These are phyloP conservation scores for Botryosphaeria agaves DNA, from an alignment of 2,329 filamentous ascomycete species.

Conservation along the genomic window DNA sequence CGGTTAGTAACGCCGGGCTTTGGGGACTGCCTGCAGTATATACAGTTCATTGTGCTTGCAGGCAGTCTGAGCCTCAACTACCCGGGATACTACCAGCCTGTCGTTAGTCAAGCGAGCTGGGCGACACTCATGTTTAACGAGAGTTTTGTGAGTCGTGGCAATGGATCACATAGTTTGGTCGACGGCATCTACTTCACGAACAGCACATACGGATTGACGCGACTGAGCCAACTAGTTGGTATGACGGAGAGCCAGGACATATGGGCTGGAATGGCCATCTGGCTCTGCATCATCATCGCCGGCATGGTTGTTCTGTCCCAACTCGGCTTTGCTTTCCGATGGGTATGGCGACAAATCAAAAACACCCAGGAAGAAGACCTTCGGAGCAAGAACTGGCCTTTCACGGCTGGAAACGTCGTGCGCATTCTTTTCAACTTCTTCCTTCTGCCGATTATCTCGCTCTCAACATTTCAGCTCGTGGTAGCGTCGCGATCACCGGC, in stretches of 20 bases:
- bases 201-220: conserved; percentile 62
- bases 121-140: conserved; percentile 85
- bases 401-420: conserved; percentile 41
- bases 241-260: conserved; percentile 62
- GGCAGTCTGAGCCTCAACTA: conserved; percentile 79
- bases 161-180: conserved; percentile 47
- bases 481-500: conserved; percentile 50
- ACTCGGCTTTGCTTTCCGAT: conserved; percentile 57
- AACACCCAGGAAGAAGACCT: conserved; percentile 70
- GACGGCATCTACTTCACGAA: conserved; percentile 81
- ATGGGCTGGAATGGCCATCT: conserved; percentile 89
- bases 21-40: conserved; percentile 89
- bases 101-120: conserved; percentile 77
- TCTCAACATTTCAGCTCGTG: conserved; percentile 86
- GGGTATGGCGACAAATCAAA: conserved; percentile 55
- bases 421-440: conserved; percentile 89
- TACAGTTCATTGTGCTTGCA: conserved; percentile 80
- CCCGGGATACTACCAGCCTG: conserved; percentile 86
- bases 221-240: conserved; percentile 65
- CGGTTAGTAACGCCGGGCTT: conserved; percentile 91
- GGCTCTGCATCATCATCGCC: conserved; percentile 63
- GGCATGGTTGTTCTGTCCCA: conserved; percentile 54
- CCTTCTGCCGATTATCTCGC: conserved; percentile 65
- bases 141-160: conserved; percentile 58
- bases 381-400: conserved; percentile 79